Evolutionary conservation across 2,329 filamentous ascomycete species (phyloP), one percentile per base, ranked within the genome.

Genomic region (Arthrinium phaeospermum): DNA sequence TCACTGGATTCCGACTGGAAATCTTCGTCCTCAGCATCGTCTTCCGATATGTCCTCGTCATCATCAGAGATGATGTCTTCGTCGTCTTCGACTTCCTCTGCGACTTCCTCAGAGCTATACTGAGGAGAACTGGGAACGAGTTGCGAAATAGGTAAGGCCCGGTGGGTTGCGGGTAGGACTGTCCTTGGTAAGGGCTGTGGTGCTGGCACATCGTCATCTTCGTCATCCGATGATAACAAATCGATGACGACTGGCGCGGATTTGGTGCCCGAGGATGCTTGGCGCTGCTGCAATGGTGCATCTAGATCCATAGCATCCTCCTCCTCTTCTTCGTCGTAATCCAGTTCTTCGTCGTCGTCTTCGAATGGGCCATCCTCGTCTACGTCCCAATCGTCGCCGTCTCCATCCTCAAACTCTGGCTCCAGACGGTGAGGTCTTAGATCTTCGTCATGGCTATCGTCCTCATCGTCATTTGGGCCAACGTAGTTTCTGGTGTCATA

Each of bases 401-500:
- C 61, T 24, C 69, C 72, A 67, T 78, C 76, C 34, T 76, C 75
- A 34, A 81, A 79, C 70, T 79, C 78, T 19, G 77, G 76, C 49
- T 81, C 79, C n/a, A 79, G 64, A 13, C 68, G 41, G 45, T 73
- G 78, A 34, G 76, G 70, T 67, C 72, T 71, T 24, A 79, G 71
- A 68, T 80, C 79, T 27, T 79, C 77, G 44, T 81, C 79, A 64
- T 78, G 75, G 53, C 76, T 79, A 69, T 79, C 80, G 27, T 81
- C 80, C 45, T 81, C 79, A 49, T 81, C 80, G 47, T 81, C 79
- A 67, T 77, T 76, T 53, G 78, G 79, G 3, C 75, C 75, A 27
- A 74, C 71, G 53, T 81, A 80, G 70, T 78, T 79, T 34, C 78
- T 75, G 14, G 77, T 78, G 68, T 81, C 78, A 69, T 81, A 80